Conservation (phyloP, 2,329 filamentous ascomycete species). For the Penicillium sp. region DNA sequence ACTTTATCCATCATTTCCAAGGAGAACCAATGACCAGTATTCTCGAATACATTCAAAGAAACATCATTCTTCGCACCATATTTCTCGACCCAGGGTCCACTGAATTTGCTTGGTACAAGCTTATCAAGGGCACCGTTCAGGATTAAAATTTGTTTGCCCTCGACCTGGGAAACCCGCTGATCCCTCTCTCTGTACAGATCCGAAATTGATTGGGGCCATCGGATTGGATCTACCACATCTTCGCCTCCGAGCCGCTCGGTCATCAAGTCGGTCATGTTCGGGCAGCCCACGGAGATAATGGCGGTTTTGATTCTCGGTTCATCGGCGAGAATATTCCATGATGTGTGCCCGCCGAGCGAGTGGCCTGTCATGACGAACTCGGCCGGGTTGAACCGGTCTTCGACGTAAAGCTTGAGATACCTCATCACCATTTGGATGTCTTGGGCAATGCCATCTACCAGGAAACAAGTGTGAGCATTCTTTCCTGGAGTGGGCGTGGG, state of each 20-base stretch:
- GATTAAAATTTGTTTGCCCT: not conserved
- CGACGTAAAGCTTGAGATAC: not conserved
- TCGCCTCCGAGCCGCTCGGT: not conserved
- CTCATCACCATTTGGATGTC: slow-evolving; percentile 1
- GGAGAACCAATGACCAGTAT: not conserved
- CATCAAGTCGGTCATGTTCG: not conserved
- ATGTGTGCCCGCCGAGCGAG: not conserved
- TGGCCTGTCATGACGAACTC: slow-evolving; percentile 1
- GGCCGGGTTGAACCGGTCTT: not conserved
- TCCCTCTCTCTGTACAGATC: not conserved
- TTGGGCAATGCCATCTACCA: not conserved
- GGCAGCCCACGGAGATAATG: not conserved
- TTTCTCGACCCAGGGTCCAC: not conserved
- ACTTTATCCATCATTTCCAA: slow-evolving; percentile 2
- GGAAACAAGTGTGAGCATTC: not conserved
- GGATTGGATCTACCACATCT: not conserved
- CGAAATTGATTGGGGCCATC: not conserved
- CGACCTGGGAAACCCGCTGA: not conserved
- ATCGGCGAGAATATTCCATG: slow-evolving; percentile 1
- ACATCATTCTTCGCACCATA: not conserved
- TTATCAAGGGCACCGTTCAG: not conserved
- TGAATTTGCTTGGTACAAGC: not conserved
- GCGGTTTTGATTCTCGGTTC: not conserved
- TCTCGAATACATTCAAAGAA: slow-evolving; percentile 1
- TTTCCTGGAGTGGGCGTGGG: not conserved